Percentiles rank a stretch among this genome's conserved stretches.
Evolutionary conservation across 176 grass and related monocot species (phyloP).

Genomic region (Cenchrus americanus): DNA sequence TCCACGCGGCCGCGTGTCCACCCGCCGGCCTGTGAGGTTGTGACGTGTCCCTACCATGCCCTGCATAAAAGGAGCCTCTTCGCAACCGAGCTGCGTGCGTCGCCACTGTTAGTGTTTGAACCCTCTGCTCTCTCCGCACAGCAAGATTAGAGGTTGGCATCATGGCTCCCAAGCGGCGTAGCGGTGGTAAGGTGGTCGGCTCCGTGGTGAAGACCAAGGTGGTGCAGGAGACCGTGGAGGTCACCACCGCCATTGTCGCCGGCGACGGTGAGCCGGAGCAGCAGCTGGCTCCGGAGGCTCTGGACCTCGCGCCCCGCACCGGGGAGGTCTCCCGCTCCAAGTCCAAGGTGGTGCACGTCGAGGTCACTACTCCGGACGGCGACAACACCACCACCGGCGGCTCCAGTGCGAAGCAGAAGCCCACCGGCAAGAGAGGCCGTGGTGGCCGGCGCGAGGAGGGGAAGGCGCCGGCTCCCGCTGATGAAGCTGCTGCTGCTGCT

Average conservation of each 20-base stretch:
- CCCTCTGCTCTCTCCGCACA: background rate
- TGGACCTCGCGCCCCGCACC: background rate
- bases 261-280: background rate
- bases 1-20: background rate
- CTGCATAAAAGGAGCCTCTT: background rate
- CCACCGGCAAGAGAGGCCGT: background rate
- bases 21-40: background rate
- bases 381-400: background rate
- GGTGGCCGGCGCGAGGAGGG: background rate
- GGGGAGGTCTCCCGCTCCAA: constrained; percentile 33
- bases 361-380: constrained; percentile 27
- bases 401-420: background rate
- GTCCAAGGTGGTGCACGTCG: constrained; percentile 45
- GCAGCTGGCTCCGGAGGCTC: background rate
- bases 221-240: constrained; percentile 55
- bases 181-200: constrained; percentile 29
- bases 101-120: background rate
- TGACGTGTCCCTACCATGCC: constrained; percentile 9
- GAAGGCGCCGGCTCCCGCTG: background rate
- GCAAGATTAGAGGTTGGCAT: background rate
- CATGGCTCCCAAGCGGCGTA: constrained; percentile 23
- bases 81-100: too few species aligned
- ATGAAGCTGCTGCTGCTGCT: too few species aligned
- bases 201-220: constrained; percentile 59
- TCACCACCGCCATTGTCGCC: constrained; percentile 34